These are phyloP conservation scores for Cystofilobasidium capitatum DNA, from an alignment of 768 basidiomycete species.

Conservation along the genomic window DNA sequence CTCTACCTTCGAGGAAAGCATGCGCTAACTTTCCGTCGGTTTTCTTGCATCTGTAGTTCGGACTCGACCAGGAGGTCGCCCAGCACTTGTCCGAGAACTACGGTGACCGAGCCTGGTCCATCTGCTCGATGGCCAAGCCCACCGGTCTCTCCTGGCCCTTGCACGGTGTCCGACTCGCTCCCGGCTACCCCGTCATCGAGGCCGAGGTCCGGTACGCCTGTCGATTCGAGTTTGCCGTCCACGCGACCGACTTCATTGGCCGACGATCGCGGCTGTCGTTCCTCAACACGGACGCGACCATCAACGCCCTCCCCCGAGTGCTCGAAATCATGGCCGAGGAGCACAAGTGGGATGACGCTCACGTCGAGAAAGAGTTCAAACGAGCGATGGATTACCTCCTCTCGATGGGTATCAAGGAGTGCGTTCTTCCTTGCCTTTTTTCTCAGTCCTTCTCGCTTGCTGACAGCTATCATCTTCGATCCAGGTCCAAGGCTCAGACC, in stretches of 20 bases:
- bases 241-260: constrained; percentile 85
- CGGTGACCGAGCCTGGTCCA: constrained; percentile 93
- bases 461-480: background rate
- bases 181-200: constrained; percentile 78
- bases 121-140: constrained; percentile 66
- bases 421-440: background rate
- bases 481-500: constrained; percentile 28
- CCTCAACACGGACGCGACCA: constrained; percentile 76
- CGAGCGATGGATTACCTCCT: constrained; percentile 15
- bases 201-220: constrained; percentile 85
- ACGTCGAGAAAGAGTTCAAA: constrained; percentile 17
- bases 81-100: constrained; percentile 88
- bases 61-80: constrained; percentile 81
- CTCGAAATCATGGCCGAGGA: constrained; percentile 86
- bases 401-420: constrained; percentile 26
- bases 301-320: constrained; percentile 73
- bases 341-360: constrained; percentile 56
- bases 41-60: constrained; percentile 50
- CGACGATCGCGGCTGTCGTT: constrained; percentile 88
- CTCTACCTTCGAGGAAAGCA: constrained; percentile 5
- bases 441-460: background rate
- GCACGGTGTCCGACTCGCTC: constrained; percentile 62
- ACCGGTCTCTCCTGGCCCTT: constrained; percentile 78
- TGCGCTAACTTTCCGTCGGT: background rate
- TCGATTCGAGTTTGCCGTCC: constrained; percentile 55